Evolutionary conservation across 805 yeast species (phyloP).

Genomic region (Tetrapisispora nanseiensis): DNA sequence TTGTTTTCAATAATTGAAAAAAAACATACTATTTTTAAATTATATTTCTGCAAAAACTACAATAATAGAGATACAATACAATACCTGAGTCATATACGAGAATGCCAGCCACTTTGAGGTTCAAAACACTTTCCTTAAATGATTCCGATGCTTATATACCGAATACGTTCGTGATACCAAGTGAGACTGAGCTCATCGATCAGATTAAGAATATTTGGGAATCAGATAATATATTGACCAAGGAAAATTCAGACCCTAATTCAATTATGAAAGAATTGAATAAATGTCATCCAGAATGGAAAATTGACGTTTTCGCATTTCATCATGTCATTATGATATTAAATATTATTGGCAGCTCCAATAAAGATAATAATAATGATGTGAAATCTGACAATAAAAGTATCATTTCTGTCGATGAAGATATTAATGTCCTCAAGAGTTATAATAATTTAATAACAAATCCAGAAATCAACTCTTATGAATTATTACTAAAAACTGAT

Average conservation of each 20-base stretch:
- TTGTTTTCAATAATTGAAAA: too few relatives aligned
- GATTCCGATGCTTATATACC: conserved; percentile 9
- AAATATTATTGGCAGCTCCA: conserved; percentile 42
- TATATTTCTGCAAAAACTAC: too few relatives aligned
- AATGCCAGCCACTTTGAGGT: conserved; percentile 5
- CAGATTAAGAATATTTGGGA: conserved; percentile 60
- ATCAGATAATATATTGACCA: conserved; percentile 47
- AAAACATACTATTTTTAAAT: too few relatives aligned
- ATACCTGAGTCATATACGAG: too few relatives aligned
- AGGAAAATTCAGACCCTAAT: conserved; percentile 45
- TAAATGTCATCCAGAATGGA: conserved; percentile 48
- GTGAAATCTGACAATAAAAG: background rate
- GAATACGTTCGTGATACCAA: conserved; percentile 34
- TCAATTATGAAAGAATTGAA: conserved; percentile 42
- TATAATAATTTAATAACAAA: conserved; percentile 35
- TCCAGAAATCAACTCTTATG: conserved; percentile 7
- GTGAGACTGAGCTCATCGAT: conserved; percentile 48
- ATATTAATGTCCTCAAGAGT: conserved; percentile 33
- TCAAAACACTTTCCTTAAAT: conserved; percentile 21
- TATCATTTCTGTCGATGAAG: background rate
- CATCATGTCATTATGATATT: conserved; percentile 37
- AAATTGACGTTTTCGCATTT: conserved; percentile 22
- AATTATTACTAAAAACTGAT: background rate
- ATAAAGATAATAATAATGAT: conserved; percentile 29
- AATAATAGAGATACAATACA: background rate